Conservation (phyloP, 2,329 filamentous ascomycete species). For the Alternaria ethzedia region DNA sequence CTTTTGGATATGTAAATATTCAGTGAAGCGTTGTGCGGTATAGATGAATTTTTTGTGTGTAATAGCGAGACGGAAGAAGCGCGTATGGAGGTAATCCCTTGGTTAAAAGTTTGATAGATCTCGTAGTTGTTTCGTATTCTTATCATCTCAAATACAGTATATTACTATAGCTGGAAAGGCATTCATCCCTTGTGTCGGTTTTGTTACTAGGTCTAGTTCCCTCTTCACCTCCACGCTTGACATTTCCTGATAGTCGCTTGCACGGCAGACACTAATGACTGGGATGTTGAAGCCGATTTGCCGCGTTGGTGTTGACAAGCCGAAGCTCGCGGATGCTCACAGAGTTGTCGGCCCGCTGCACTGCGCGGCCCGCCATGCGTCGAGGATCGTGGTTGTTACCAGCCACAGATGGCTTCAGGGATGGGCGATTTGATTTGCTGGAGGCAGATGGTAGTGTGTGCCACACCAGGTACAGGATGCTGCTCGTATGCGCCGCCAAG, state of each 20-base stretch:
- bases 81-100: neutral
- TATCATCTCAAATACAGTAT: neutral
- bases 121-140: neutral
- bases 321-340: neutral
- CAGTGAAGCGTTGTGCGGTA: neutral
- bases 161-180: neutral
- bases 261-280: neutral
- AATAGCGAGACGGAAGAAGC: neutral
- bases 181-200: neutral
- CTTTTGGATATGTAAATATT: conserved; percentile 58
- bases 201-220: too few relatives aligned
- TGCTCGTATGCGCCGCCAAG: conserved; percentile 40
- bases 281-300: neutral
- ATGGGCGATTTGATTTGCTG: neutral
- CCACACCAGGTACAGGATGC: conserved; percentile 23
- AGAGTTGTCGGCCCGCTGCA: conserved; percentile 13
- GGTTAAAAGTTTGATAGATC: conserved; percentile 13
- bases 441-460: conserved; percentile 9
- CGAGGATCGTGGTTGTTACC: conserved; percentile 3
- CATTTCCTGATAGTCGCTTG: neutral
- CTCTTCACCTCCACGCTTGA: too few relatives aligned
- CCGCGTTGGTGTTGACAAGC: neutral
- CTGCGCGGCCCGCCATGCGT: conserved; percentile 10
- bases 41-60: neutral
- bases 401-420: neutral